A percentile compares a stretch with the other conserved stretches of the same genome.
Conservation (phyloP, 1,284 basidiomycete genomes). For the Salmacisia buchloeana region DNA sequence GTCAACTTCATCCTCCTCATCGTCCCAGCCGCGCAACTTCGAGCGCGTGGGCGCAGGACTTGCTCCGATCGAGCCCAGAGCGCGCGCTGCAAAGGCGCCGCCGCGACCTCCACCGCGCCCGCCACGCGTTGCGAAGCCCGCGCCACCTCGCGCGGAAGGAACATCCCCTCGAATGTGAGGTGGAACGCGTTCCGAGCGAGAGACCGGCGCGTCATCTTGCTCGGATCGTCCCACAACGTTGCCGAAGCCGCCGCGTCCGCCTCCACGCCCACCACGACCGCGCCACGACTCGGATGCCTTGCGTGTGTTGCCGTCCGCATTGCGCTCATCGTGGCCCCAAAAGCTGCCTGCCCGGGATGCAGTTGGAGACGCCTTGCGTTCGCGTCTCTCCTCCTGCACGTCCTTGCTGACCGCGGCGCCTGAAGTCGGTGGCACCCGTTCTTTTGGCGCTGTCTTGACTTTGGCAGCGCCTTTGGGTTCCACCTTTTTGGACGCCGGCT, state of each 20-base stretch:
- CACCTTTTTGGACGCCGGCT: no score
- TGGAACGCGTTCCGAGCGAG: not conserved
- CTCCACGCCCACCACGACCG: not conserved
- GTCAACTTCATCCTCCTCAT: not conserved
- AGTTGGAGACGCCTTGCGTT: not conserved
- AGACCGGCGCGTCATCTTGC: not conserved
- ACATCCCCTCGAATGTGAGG: not conserved
- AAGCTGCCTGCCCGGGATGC: not conserved
- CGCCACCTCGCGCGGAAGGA: not conserved
- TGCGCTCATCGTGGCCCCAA: conserved; percentile 9
- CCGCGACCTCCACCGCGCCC: not conserved
- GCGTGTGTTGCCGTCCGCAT: not conserved
- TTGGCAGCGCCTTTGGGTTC: no score
- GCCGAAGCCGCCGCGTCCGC: not conserved
- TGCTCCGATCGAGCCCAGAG: no score
- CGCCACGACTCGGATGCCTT: conserved; percentile 4
- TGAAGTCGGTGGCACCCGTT: no score
- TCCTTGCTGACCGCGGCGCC: not conserved
- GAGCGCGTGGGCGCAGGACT: not conserved
- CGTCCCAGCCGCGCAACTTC: conserved; percentile 4
- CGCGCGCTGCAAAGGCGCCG: not conserved
- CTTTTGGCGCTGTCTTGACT: no score
- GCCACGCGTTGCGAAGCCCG: not conserved
- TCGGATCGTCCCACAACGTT: not conserved
- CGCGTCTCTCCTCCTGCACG: not conserved